Conservation (phyloP, 1,284 basidiomycete species). For the Hymenochaete sp. region DNA sequence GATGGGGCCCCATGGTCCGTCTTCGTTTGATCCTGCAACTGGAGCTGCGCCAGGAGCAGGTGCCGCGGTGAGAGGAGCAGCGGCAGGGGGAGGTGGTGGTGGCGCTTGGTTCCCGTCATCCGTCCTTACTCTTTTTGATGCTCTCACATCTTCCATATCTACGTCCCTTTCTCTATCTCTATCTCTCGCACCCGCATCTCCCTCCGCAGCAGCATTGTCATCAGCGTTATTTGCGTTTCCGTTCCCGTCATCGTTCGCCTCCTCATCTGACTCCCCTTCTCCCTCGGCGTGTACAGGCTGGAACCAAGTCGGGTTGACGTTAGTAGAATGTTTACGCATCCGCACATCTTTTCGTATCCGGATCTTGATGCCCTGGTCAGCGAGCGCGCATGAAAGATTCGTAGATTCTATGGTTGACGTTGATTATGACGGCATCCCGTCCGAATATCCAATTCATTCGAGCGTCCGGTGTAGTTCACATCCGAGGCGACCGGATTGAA, state of each 20-base stretch:
- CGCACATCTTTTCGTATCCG: constrained; percentile 85
- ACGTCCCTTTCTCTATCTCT: too few species aligned
- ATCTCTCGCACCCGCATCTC: too few species aligned
- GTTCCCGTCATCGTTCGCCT: constrained; percentile 13
- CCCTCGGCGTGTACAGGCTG: constrained; percentile 17
- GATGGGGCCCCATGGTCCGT: constrained; percentile 11
- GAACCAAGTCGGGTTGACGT: constrained; percentile 24
- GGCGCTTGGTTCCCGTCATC: constrained; percentile 7
- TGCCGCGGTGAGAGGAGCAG: constrained; percentile 5
- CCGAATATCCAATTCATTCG: too few species aligned
- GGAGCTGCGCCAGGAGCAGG: constrained; percentile 4
- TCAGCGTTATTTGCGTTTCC: too few species aligned
- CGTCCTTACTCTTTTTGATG: too few species aligned
- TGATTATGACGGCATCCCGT: neutral
- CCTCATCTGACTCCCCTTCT: constrained; percentile 11
- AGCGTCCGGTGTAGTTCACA: too few species aligned
- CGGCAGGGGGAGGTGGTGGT: constrained; percentile 12
- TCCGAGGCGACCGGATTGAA: too few species aligned
- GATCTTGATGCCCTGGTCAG: constrained; percentile 90
- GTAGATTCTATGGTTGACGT: constrained; percentile 58
- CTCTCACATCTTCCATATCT: too few species aligned
- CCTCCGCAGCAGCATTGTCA: too few species aligned
- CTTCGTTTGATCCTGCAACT: neutral
- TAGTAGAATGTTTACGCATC: constrained; percentile 51
- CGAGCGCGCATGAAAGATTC: constrained; percentile 77